phyloP scores from a whole-genome alignment of 495 filamentous ascomycete genomes.

The Podospora didyma region DNA sequence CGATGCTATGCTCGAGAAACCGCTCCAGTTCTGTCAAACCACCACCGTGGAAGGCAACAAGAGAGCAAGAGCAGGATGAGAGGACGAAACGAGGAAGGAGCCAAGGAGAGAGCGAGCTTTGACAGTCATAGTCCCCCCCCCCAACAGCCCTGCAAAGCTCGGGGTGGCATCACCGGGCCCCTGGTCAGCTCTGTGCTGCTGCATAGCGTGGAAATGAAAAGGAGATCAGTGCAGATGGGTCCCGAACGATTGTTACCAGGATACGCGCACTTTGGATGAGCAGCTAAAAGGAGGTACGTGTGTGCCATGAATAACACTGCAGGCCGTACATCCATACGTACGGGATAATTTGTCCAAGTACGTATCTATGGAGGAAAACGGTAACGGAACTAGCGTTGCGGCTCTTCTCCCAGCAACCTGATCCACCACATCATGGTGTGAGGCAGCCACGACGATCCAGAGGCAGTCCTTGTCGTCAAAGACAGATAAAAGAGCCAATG shows the following conservation, averaged over 20 bases:
- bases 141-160: not conserved
- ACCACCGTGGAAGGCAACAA: not conserved
- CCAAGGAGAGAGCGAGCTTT: not conserved
- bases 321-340: too few species aligned
- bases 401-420: too few species aligned
- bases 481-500: not conserved
- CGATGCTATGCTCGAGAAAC: not conserved
- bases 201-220: not conserved
- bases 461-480: too few species aligned
- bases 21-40: not conserved
- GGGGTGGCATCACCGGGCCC: not conserved
- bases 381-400: too few species aligned
- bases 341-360: too few species aligned
- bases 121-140: not conserved
- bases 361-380: too few species aligned
- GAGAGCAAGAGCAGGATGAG: not conserved
- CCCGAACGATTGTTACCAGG: constrained; percentile 5
- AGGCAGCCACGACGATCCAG: too few species aligned
- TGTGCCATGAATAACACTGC: not conserved
- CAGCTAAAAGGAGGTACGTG: not conserved
- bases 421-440: too few species aligned
- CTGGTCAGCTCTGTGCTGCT: not conserved
- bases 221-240: constrained; percentile 12
- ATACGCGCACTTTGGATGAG: constrained; percentile 3
- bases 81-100: not conserved